These are phyloP conservation scores for Exophiala spinifera DNA, from an alignment of 2,329 filamentous ascomycete genomes.

Conservation along the genomic window DNA sequence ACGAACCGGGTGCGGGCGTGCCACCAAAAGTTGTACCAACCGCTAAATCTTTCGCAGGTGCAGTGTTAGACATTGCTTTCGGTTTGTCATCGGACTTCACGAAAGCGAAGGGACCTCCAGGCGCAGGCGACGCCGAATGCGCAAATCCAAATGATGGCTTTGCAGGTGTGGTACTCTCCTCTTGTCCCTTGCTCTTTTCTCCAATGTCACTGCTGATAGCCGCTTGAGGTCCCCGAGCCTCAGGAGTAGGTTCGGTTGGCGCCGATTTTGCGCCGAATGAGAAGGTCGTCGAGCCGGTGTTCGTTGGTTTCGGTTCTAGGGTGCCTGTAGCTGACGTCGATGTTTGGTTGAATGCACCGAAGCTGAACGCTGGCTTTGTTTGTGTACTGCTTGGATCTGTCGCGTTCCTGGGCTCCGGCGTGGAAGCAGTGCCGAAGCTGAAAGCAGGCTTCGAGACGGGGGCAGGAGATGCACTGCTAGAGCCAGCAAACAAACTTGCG, in stretches of 20 bases:
- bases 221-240: background rate
- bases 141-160: constrained; percentile 10
- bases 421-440: background rate
- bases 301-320: background rate
- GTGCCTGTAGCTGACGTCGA: background rate
- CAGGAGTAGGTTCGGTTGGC: background rate
- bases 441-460: constrained; percentile 1
- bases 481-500: constrained; percentile 15
- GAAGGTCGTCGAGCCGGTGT: background rate
- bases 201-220: background rate
- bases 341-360: constrained; percentile 5
- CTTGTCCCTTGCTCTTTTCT: background rate
- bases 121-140: constrained; percentile 6
- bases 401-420: background rate
- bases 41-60: background rate
- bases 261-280: constrained; percentile 2
- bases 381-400: background rate
- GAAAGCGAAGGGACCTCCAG: constrained; percentile 13
- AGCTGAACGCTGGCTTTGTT: constrained; percentile 6
- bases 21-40: constrained; percentile 8
- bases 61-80: constrained; percentile 5
- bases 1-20: constrained; percentile 1
- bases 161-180: background rate
- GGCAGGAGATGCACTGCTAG: background rate
- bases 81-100: constrained; percentile 3